Evolutionary conservation across 768 basidiomycete species (phyloP), one percentile per base, ranked within the genome.

Genomic region (Suillus lakei): DNA sequence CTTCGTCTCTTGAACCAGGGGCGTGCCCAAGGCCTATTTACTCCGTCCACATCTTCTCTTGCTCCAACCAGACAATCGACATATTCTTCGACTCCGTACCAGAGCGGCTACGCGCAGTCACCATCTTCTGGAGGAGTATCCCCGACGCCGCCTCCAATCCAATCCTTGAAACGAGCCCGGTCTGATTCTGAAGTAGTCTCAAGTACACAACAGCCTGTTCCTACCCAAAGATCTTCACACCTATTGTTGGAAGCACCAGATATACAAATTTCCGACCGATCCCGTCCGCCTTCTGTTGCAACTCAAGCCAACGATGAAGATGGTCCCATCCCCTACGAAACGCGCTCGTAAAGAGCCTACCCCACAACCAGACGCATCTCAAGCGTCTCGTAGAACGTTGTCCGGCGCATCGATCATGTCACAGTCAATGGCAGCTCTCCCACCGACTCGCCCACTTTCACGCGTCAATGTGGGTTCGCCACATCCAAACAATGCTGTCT

Each of bases 1-100:
- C 87, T 94, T 59, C 89, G 91, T 62, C 83, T 94, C 51, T 83
- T 94, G 53, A 91, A 93, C 73, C 92, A 94, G 83, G 92, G 92
- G 66, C 88, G 92, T 66, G 92, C 92, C 0, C 92, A 93, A 80
- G 92, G 92, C 65, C 83, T 94, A 34, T 93, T 93, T 74, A 93
- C 92, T 30, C 92, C 92, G 4, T 92, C 92, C 26, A 93, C 93
- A 12, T 90, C 92, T 61, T 82, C 83, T 67, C 76, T 85, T 62
- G 77, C 79, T 59, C 70, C 74, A 36, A 76, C 83, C 68, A 81
- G 84, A 63, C 74, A 80, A 53, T 76, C 84, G 64, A 83, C 83
- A 46, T 85, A 86, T 66, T 85, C 89, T 41, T 89, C 88, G 59
- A 81, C 80, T 38, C 82, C 85, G 15, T 84, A 82, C 64, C 77